Percentiles rank a stretch among this genome's conserved stretches.
These are phyloP conservation scores for Ceratocystis variospora DNA, from an alignment of 2,329 filamentous ascomycete genomes.

Conservation along the genomic window DNA sequence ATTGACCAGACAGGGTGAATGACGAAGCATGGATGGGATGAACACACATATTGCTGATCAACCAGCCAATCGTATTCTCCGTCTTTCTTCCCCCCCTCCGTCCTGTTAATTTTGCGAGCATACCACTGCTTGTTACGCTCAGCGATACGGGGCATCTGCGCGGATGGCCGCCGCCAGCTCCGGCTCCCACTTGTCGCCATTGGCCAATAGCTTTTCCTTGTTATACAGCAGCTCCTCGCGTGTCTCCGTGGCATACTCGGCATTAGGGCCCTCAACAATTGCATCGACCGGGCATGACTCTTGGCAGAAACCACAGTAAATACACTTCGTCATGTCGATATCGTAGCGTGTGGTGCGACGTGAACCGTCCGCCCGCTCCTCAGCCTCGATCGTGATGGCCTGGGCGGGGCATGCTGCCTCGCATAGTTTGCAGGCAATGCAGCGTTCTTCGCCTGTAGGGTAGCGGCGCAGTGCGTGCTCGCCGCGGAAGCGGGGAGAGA, in stretches of 20 bases:
- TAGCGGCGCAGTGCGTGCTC: slow-evolving; percentile 95
- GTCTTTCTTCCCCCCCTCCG: background rate
- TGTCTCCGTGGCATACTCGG: slow-evolving; percentile 50
- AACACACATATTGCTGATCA: background rate
- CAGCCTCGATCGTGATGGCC: slow-evolving; percentile 97
- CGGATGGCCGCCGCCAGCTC: slow-evolving; percentile 85
- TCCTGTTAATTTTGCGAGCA: background rate
- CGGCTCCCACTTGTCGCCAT: slow-evolving; percentile 95
- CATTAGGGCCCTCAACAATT: slow-evolving; percentile 53
- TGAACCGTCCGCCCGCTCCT: slow-evolving; percentile 92
- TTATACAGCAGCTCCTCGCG: slow-evolving; percentile 95
- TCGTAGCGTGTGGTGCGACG: slow-evolving; percentile 94
- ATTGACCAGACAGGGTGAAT: slow-evolving; percentile 2
- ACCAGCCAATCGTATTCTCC: background rate
- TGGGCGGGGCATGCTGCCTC: slow-evolving; percentile 95
- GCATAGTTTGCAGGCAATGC: slow-evolving; percentile 99
- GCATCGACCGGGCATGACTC: slow-evolving; percentile 98
- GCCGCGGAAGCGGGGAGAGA: slow-evolving; percentile 93
- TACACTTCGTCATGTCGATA: slow-evolving; percentile 99
- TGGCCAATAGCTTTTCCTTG: slow-evolving; percentile 82
- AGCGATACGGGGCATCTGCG: slow-evolving; percentile 86
- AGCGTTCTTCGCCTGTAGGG: slow-evolving; percentile 93
- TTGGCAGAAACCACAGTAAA: slow-evolving; percentile 98
- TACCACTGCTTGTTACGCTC: slow-evolving; percentile 24
- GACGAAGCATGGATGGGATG: background rate